phyloP scores from a whole-genome alignment of 805 yeast species.

The Candida vaughaniae region DNA sequence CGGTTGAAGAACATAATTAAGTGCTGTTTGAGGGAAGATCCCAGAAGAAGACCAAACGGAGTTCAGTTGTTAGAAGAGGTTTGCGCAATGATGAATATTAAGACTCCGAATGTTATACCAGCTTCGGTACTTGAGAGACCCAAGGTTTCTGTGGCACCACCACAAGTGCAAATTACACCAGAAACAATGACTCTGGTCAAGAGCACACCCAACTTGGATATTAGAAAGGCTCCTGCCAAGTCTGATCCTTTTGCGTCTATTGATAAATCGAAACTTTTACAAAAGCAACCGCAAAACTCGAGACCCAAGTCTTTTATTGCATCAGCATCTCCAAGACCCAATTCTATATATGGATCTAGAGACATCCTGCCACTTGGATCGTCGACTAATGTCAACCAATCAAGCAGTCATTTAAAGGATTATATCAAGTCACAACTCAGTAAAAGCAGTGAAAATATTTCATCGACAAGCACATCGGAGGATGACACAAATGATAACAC shows the following conservation, averaged over 20 bases:
- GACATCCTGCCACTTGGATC: constrained; percentile 8
- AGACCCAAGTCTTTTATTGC: constrained; percentile 19
- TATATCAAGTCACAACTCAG: constrained; percentile 32
- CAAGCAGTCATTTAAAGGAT: constrained; percentile 26
- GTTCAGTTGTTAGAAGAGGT: constrained; percentile 70
- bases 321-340: constrained; percentile 4
- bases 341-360: constrained; percentile 5
- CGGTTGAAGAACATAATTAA: constrained; percentile 63
- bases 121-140: constrained; percentile 28
- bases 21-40: constrained; percentile 62
- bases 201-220: constrained; percentile 7
- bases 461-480: too few relatives aligned
- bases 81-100: constrained; percentile 53
- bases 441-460: constrained; percentile 23
- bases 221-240: constrained; percentile 6
- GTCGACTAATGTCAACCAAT: constrained; percentile 3
- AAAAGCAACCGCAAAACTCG: constrained; percentile 6
- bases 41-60: constrained; percentile 70
- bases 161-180: background rate
- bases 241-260: constrained; percentile 44
- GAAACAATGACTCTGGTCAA: constrained; percentile 4
- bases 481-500: constrained; percentile 29
- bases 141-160: background rate
- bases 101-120: constrained; percentile 44
- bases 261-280: constrained; percentile 35